Evolutionary conservation across 2,329 filamentous ascomycete species (phyloP).

Genomic region (Scedosporium boydii): DNA sequence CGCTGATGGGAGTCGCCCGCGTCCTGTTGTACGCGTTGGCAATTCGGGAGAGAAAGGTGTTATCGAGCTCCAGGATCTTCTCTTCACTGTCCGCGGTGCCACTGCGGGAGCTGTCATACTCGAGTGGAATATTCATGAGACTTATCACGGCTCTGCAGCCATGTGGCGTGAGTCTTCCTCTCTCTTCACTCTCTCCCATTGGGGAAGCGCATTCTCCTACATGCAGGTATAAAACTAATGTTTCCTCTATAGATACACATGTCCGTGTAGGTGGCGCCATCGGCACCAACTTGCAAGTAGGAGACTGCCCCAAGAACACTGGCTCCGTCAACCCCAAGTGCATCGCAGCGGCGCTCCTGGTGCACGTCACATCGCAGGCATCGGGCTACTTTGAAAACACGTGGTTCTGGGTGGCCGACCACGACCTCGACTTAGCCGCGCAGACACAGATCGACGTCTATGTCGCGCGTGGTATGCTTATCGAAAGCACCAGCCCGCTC

Average conservation of each 20-base stretch:
- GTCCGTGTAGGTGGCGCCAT: conserved; percentile 30
- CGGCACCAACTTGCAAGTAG: conserved; percentile 10
- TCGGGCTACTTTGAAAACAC: conserved; percentile 41
- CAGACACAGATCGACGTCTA: conserved; percentile 23
- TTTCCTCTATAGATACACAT: conserved; percentile 28
- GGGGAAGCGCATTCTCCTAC: too few relatives aligned
- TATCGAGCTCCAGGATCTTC: conserved; percentile 63
- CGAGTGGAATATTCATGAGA: conserved; percentile 43
- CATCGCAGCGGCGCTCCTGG: conserved; percentile 45
- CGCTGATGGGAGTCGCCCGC: conserved; percentile 37
- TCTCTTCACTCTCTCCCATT: background rate
- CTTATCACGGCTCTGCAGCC: conserved; percentile 19
- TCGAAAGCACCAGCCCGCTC: conserved; percentile 19
- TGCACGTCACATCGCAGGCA: conserved; percentile 33
- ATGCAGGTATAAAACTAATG: background rate
- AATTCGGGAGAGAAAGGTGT: conserved; percentile 46
- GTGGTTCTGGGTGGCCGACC: conserved; percentile 62
- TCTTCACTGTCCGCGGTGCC: conserved; percentile 56
- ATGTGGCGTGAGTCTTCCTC: conserved; percentile 31
- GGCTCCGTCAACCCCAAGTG: conserved; percentile 34
- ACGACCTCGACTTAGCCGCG: conserved; percentile 34
- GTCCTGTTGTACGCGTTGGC: conserved; percentile 57
- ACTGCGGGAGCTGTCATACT: conserved; percentile 60
- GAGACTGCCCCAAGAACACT: conserved; percentile 14
- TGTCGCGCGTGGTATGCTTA: conserved; percentile 23